A percentile compares a stretch with the other conserved stretches of the same genome.
phyloP scores from a whole-genome alignment of 345 rosid genomes.

The Pugionium dolabratum region DNA sequence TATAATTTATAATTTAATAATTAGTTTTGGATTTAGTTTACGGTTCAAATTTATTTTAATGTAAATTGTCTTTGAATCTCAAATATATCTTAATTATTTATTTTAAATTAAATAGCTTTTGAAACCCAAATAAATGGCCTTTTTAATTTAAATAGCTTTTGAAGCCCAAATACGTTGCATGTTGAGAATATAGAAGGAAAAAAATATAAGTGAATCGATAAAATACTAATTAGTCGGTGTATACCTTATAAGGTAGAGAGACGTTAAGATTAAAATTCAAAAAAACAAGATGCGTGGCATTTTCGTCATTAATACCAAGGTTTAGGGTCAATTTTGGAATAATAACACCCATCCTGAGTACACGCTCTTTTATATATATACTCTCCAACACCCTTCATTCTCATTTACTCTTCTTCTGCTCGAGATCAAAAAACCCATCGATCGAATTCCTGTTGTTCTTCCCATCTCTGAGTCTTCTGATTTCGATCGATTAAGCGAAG shows the following conservation, averaged over 20 bases:
- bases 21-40: too few species aligned
- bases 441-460: conserved; percentile 11
- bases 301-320: conserved; percentile 7
- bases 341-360: conserved; percentile 14
- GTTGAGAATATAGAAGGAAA: conserved; percentile 16
- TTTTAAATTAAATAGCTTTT: too few species aligned
- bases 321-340: conserved; percentile 12
- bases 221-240: conserved; percentile 24
- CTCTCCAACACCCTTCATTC: conserved; percentile 18
- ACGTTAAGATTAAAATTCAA: conserved; percentile 43
- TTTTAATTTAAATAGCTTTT: not conserved
- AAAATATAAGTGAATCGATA: conserved; percentile 12
- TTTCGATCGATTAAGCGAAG: conserved; percentile 22
- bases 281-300: not conserved
- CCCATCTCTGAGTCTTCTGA: conserved; percentile 17
- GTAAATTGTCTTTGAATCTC: too few species aligned
- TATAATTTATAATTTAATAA: too few species aligned
- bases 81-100: too few species aligned
- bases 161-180: too few species aligned
- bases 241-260: conserved; percentile 24
- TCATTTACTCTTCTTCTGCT: conserved; percentile 5
- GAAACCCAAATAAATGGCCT: not conserved
- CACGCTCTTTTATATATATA: conserved; percentile 24
- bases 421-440: not conserved
- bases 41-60: too few species aligned